Evolutionary conservation across 805 yeast species (phyloP), one percentile per base, ranked within the genome.

Genomic region (Candida ovalis): DNA sequence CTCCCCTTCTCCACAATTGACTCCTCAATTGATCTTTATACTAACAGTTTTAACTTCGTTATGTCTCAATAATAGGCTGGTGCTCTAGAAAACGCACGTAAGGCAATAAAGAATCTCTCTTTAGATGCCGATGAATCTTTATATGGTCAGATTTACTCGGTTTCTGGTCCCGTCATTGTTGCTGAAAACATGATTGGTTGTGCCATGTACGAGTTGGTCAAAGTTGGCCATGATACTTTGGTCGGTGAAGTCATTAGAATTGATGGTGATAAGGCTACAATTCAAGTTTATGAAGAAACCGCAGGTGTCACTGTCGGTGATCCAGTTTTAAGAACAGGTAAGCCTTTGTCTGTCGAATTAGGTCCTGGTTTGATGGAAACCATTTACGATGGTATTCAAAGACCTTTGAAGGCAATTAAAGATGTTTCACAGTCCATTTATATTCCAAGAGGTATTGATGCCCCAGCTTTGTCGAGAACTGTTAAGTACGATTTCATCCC

Each of bases 281-380:
- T 94, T 62, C 99, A 94, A 78, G 99, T 94, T 48, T 94, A 94
- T 71, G 99, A 94, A 76, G 99, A 94, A 73, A 94, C 99, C 41
- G 96, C 98, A 1, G 99, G 99, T 75, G 94, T 94, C 50, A 92
- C 97, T 41, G 98, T 94, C 42, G 99, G 99, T 63, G 99, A 94
- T 69, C 99, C 99, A 2, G 99, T 94, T 46, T 75, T 88, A 63
- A 85, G 99, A 76, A 94, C 99, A 6, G 99, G 99, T 55, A 90
- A 94, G 72, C 99, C 99, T n/a, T 77, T 94, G 60, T 90, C 97
- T 45, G 99, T 94, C 46, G 99, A 94, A 74, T 77, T 94, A 67
- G 99, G 99, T 66, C 99, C 99, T 27, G 99, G 99, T 69, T 80
- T 94, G 63, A 91, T 94, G 96, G 99, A 94, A 74, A 94, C 96